Base-by-base conservation (phyloP, 257 asterid species). In the Nicotiana otophora region DNA sequence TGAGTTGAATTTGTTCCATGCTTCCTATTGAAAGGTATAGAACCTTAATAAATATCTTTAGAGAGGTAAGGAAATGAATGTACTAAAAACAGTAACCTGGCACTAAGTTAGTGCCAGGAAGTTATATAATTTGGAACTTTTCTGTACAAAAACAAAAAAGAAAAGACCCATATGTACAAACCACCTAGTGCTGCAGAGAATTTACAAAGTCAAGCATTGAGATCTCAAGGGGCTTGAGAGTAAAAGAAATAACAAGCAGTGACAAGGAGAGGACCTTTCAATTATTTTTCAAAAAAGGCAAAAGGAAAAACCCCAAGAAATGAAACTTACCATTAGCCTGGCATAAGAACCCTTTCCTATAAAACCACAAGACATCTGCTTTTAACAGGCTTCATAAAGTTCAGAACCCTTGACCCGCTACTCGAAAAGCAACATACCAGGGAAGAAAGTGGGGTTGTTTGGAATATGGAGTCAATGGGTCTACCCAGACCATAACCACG, bases 1-100 rank as follows among this genome's bases (percentile, higher is more conserved):
- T 7, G 99, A 97, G 89, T 95, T 97, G 51, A 97, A 93, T 86
- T 97, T 97, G 90, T 97, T 97, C 99, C 99, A 97, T 8, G 99
- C 95, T 86, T 95, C 99, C 99, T 97, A 81, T 89, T 85, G 78
- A 57, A 66, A 83, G 81, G 31, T 36, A 81, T 23, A 30, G 30
- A 80, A 34, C 33, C 33, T 84, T 12, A 60, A 75, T 69, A 42
- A 75, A 84, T 5, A 81, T 54, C 39, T 23, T 23, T 26, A 53
- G 23, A 17, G 33, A 20, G 51, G 51, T 42, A 42, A 42, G 34
- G 0, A 9, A 42, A 42, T 9, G 51, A 42, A 42, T 9, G 51
- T 42, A 42, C 51, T 42, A 42, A 0, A 42, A 42, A 42, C 12
- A 42, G 51, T 42, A 42, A 9, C 4, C 51, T 42, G 51, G 51